Conservation (phyloP, 2,329 filamentous ascomycete species). For the Chrysoporthe austroafricana region DNA sequence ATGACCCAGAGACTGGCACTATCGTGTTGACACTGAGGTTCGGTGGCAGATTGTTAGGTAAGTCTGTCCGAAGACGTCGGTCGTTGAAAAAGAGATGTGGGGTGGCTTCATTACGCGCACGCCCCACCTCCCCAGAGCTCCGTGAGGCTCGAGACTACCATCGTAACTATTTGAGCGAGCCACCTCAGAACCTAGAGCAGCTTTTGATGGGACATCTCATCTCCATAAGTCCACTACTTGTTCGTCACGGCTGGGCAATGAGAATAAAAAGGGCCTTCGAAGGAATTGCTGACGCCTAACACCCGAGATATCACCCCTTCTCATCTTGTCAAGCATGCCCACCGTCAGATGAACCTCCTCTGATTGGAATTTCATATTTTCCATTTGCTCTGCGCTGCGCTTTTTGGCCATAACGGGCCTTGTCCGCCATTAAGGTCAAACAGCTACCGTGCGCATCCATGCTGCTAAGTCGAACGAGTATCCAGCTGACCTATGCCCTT, state of each 20-base stretch:
- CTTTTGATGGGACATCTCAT: background rate
- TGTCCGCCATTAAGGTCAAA: background rate
- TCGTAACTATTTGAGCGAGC: background rate
- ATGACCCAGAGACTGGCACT: background rate
- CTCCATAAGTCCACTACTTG: background rate
- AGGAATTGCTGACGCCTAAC: background rate
- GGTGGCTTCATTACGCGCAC: background rate
- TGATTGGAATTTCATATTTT: background rate
- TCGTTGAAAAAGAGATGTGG: background rate
- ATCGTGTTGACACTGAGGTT: background rate
- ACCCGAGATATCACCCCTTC: background rate
- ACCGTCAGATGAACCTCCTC: background rate
- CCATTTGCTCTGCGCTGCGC: background rate
- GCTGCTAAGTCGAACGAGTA: background rate
- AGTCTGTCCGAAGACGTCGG: background rate
- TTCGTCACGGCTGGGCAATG: background rate
- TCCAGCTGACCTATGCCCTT: background rate
- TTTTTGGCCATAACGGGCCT: background rate
- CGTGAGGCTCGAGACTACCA: background rate
- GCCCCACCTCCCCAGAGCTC: background rate
- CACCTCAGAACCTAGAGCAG: background rate
- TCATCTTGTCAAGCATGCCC: background rate
- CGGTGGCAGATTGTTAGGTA: background rate
- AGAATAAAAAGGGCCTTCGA: background rate
- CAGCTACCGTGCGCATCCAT: background rate